Evolutionary conservation across 495 filamentous ascomycete genomes (phyloP), one percentile per base, ranked within the genome.

Genomic region (Penicillium longicatenatum): DNA sequence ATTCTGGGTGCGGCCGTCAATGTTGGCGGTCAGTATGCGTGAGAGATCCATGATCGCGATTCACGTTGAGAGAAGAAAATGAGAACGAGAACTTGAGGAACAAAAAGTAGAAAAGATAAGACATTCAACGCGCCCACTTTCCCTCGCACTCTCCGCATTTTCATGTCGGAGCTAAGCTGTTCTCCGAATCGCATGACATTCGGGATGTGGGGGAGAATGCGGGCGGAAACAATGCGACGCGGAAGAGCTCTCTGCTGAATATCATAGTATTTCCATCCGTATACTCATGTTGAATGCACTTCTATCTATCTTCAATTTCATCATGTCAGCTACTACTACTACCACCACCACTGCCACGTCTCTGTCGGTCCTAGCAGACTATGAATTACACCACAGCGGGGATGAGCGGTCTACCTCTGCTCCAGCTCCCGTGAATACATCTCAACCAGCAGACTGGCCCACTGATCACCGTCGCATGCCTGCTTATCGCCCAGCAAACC

Each of bases 391-490:
- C 35, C 70, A 81, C 62, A 71, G 70, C 50, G 55, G 65, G 10
- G 46, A 54, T 12, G 61, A 64, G 49, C 42, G 54, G 21, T 31
- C 53, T 51, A n/a, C 42, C 16, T 12, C 49, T 8, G 6, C 41
- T 30, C 6, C 57, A 41, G 20, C 33, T 24, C 24, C 52, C 37
- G 37, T 39, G 20, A 41, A 47, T 17, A 8, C 62, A 53, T 44
- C 60, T 51, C 54, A 65, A 35, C 63, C 69, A 21, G 26, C 56
- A 12, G 56, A 71, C 49, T 84, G 79, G 82, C 73, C 76, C 1
- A 65, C 66, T 2, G 55, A 80, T 52, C 70, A 82, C 57, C 77
- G 78, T 30, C 75, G 77, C 19, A 70, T 84, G 14, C 83, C 81
- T 17, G 57, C 72, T 0, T 79, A 81, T 55, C 70, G 82, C 10